A percentile compares a stretch with the other conserved stretches of the same genome.
Conservation (phyloP, 2,329 filamentous ascomycete genomes). For the Zymoseptoria crescenta region DNA sequence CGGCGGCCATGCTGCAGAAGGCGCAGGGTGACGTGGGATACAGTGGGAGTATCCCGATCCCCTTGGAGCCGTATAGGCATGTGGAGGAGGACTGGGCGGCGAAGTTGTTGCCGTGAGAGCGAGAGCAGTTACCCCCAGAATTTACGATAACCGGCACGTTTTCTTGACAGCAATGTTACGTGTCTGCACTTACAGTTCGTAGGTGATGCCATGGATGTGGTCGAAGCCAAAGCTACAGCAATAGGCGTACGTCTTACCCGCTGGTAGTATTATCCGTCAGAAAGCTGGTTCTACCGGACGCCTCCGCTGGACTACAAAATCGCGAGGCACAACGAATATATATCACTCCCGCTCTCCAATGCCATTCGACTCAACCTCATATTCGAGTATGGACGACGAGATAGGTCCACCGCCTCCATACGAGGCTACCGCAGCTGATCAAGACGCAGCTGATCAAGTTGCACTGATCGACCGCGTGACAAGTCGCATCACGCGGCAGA, state of each 20-base stretch:
- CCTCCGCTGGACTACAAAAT: too few relatives aligned
- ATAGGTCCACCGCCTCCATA: not conserved
- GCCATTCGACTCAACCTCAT: not conserved
- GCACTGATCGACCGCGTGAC: not conserved
- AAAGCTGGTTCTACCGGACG: too few relatives aligned
- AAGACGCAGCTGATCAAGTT: not conserved
- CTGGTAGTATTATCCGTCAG: too few relatives aligned
- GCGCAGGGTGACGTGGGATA: constrained; percentile 47
- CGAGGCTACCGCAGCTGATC: not conserved
- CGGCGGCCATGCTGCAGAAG: constrained; percentile 42
- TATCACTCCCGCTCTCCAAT: not conserved
- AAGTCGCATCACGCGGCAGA: not conserved
- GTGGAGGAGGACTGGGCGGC: constrained; percentile 8
- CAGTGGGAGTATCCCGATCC: constrained; percentile 40
- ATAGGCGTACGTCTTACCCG: too few relatives aligned
- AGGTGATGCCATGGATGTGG: too few relatives aligned
- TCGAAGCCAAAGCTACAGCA: too few relatives aligned
- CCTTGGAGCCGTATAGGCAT: constrained; percentile 33
- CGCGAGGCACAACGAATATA: too few relatives aligned
- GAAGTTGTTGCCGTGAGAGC: constrained; percentile 21
- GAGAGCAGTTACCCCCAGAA: not conserved
- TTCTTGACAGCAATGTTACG: too few relatives aligned
- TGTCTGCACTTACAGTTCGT: too few relatives aligned
- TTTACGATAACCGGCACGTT: too few relatives aligned
- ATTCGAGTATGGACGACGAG: not conserved